These are phyloP conservation scores for Lathyrus aphaca DNA, from an alignment of 306 rosid species.

Conservation along the genomic window DNA sequence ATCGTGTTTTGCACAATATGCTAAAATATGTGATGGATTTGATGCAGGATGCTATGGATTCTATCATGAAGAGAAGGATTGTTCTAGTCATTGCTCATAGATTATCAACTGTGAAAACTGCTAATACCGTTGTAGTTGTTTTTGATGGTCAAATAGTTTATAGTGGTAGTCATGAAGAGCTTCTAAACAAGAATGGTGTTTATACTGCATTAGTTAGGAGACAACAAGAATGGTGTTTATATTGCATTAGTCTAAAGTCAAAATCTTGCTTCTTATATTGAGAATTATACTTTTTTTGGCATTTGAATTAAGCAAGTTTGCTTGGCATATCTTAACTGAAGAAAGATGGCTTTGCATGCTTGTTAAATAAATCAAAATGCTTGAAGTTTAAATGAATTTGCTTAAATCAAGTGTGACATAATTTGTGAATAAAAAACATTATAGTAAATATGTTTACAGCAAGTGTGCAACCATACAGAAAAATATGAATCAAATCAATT, in stretches of 20 bases:
- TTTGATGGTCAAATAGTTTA: constrained; percentile 71
- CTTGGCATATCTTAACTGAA: not conserved
- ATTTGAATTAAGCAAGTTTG: constrained; percentile 17
- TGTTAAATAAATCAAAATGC: not conserved
- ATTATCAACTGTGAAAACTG: constrained; percentile 71
- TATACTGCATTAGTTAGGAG: constrained; percentile 64
- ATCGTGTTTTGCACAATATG: constrained; percentile 10
- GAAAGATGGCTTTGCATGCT: constrained; percentile 7
- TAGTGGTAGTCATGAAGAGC: constrained; percentile 69
- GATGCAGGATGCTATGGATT: constrained; percentile 75
- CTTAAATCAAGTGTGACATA: not conserved
- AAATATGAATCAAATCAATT: not conserved
- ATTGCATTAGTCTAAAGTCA: not conserved
- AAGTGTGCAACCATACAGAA: not conserved
- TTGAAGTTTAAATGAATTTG: not conserved
- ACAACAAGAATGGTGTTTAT: too few relatives aligned
- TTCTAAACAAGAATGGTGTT: constrained; percentile 57
- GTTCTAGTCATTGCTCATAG: constrained; percentile 80
- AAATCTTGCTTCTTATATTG: constrained; percentile 21
- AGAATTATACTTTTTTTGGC: not conserved
- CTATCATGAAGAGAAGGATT: constrained; percentile 72
- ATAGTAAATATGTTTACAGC: too few relatives aligned
- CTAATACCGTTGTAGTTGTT: constrained; percentile 61
- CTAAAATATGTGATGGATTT: constrained; percentile 22
- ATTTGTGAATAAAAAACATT: not conserved